Conservation (phyloP, 2,329 filamentous ascomycete species). For the Verticillium isaacii region DNA sequence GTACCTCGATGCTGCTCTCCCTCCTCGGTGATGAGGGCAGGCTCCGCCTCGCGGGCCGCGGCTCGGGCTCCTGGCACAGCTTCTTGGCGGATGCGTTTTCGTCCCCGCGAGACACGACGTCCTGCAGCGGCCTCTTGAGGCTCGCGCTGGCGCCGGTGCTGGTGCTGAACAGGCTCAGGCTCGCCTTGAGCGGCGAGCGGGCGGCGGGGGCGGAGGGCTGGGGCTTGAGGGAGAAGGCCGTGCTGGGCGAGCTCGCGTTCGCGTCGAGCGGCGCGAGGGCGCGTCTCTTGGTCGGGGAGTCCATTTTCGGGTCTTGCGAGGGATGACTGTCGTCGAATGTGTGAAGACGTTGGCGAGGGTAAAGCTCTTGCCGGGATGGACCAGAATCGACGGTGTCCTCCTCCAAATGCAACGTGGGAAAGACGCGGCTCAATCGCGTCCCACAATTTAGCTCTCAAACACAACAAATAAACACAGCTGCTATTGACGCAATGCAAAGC, state of each 20-base stretch:
- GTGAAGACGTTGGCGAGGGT: not conserved
- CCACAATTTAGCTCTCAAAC: not conserved
- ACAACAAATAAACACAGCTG: constrained; percentile 3
- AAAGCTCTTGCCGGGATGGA: not conserved
- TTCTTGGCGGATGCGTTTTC: constrained; percentile 15
- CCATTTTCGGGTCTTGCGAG: constrained; percentile 5
- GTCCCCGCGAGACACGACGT: constrained; percentile 4
- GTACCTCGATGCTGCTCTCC: not conserved
- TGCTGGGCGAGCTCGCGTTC: constrained; percentile 31
- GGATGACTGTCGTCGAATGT: constrained; percentile 4
- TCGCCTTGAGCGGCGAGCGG: constrained; percentile 9
- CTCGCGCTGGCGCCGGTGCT: not conserved
- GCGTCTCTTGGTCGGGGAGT: constrained; percentile 41
- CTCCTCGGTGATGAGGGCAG: not conserved
- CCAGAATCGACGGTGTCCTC: no score
- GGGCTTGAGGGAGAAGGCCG: constrained; percentile 6
- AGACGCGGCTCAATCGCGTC: not conserved
- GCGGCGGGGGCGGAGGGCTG: not conserved
- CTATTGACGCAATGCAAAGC: not conserved
- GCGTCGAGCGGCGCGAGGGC: constrained; percentile 41
- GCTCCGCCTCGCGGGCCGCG: not conserved
- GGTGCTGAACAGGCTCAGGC: constrained; percentile 5
- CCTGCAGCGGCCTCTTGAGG: constrained; percentile 10
- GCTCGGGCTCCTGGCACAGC: constrained; percentile 13
- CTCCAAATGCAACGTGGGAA: not conserved